Evolutionary conservation across 805 yeast species (phyloP), one percentile per base, ranked within the genome.

Genomic region (Sugiyamaella floridensis): DNA sequence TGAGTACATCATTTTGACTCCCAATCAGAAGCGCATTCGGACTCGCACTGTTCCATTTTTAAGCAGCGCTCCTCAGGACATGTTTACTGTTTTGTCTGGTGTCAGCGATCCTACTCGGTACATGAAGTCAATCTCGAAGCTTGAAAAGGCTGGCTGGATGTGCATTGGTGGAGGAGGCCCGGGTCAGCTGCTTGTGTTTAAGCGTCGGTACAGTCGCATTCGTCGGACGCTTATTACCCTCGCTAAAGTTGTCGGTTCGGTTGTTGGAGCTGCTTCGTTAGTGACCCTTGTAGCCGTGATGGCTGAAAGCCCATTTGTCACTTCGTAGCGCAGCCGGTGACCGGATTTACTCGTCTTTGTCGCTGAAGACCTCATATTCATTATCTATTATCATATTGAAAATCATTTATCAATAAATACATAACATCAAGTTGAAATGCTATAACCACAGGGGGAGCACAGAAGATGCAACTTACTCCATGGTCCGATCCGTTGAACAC

Each of bases 111-210:
- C 63, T 2, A 55, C 54, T 8, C 40, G 40, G 15, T 60, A 58
- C 28, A 58, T 56, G 47, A 57, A 61, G 6, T 62, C 74, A 1
- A 62, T 82, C 8, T 71, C 69, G 47, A 71, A 66, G 54, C 67
- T 81, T 43, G 77, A 79, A 50, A 66, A 63, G 20, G 63, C 65
- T 19, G 72, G 72, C 11, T 83, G 85, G 85, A 71, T 67, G 51
- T 69, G 82, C n/a, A 68, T 80, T 34, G 86, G 82, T 3, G 75
- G 79, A 26, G 77, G 78, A 32, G 67, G 66, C 8, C 65, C 64
- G 4, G 64, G 66, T 2, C 65, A 67, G 43, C 60, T 76, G 9
- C 58, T 78, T 20, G 69, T 78, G 11, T 76, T 78, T 55, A 72
- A 70, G 45, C 68, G 78, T 44, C 54, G 34, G 28, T 58, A 61